phyloP scores from a whole-genome alignment of 257 asterid species.

The Plantago major region DNA sequence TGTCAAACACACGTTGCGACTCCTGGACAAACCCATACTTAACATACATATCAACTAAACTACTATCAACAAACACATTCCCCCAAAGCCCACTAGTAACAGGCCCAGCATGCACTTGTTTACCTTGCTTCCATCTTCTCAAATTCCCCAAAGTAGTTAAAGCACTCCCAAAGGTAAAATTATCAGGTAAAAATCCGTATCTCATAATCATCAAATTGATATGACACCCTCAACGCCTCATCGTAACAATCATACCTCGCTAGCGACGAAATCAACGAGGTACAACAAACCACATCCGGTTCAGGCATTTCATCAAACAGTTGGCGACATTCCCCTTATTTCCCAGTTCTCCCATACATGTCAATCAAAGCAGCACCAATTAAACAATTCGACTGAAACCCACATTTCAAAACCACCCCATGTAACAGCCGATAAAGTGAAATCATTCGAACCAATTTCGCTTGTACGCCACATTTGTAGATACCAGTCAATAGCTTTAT shows the following conservation, averaged over 20 bases:
- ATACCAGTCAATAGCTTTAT: constrained; percentile 37
- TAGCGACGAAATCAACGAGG: constrained; percentile 63
- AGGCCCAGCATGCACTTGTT: constrained; percentile 53
- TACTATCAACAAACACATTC: constrained; percentile 54
- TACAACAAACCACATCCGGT: constrained; percentile 79
- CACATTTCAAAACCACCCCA: constrained; percentile 47
- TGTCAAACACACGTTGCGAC: constrained; percentile 58
- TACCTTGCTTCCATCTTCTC: constrained; percentile 63
- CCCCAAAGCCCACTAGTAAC: constrained; percentile 44
- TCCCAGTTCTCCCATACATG: constrained; percentile 68
- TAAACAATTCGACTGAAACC: constrained; percentile 47
- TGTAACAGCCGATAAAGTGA: constrained; percentile 71
- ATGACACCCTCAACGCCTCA: constrained; percentile 57
- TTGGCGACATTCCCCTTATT: constrained; percentile 29
- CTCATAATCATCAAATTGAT: constrained; percentile 35
- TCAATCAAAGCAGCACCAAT: constrained; percentile 67
- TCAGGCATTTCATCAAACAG: constrained; percentile 72
- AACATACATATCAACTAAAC: constrained; percentile 78
- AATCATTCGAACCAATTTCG: constrained; percentile 47
- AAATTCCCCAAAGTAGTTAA: constrained; percentile 74
- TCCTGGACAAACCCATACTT: constrained; percentile 58
- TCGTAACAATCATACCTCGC: constrained; percentile 65
- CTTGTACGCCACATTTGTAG: constrained; percentile 48
- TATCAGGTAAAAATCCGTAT: constrained; percentile 43
- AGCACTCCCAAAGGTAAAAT: constrained; percentile 73